Evolutionary conservation across 2,329 filamentous ascomycete species (phyloP), one percentile per base, ranked within the genome.

Genomic region (Penicillium rolfsii): DNA sequence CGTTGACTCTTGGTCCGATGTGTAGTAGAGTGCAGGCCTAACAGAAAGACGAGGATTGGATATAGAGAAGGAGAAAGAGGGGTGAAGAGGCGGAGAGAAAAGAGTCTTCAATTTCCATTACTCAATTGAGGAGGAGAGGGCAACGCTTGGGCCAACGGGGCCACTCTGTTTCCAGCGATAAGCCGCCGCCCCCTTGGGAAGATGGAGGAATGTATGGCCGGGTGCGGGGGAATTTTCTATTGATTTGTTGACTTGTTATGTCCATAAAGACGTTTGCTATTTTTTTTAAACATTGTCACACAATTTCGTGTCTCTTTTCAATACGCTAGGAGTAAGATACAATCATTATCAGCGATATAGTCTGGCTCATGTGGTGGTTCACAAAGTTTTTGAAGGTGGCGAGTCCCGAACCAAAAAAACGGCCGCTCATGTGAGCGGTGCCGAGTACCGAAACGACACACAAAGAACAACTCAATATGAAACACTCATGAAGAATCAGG

Each of bases 81-180:
- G 53, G 26, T 14, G 52, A 54, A 52, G 41, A 49, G 53, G 24
- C 30, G 45, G 57, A 41, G 43, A 50, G 43, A 50, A 55, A 63
- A 60, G 54, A 55, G 36, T 56, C 53, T 58, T 48, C 52, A 45
- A n/a, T 57, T 57, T 63, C 55, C 22, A 59, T 63, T 62, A 62
- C 58, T 35, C 54, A 59, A 57, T 54, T 40, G 35, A 46, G 50
- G 24, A 8, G 19, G 16, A 55, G 38, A 45, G 30, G 52, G 2
- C 9, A 5, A 41, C 33, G 50, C 55, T 58, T 43, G 53, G 41
- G 12, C 54, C 59, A 54, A 49, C 22, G 11, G 35, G 35, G 4
- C 35, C 35, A 36, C 8, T 9, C 45, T 48, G 45, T 46, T 46
- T 46, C 43, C 43, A 46, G 52, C 52, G 48, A 54, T n/a, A 33